These are phyloP conservation scores for Cyclotella distinguenda DNA, from an alignment of 108 stramenopile genomes.

Conservation along the genomic window DNA sequence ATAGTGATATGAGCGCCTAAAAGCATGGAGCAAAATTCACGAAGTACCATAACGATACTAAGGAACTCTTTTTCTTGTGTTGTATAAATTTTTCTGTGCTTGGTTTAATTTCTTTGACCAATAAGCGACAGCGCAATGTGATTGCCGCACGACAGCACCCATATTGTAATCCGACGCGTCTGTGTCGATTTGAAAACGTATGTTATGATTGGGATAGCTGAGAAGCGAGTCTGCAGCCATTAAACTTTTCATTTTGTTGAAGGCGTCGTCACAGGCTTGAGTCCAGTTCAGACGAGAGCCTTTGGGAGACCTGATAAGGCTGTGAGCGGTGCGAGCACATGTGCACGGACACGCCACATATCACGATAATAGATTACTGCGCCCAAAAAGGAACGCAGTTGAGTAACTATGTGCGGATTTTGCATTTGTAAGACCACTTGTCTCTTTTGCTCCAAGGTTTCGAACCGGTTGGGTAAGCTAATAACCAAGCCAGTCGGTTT, in stretches of 20 bases:
- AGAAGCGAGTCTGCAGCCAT: slow-evolving; percentile 36
- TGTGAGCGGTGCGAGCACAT: slow-evolving; percentile 46
- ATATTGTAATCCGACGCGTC: slow-evolving; percentile 52
- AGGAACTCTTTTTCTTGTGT: slow-evolving; percentile 19
- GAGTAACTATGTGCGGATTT: slow-evolving; percentile 19
- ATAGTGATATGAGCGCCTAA: no score
- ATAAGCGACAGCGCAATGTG: slow-evolving; percentile 45
- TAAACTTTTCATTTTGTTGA: slow-evolving; percentile 50
- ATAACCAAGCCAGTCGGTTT: no score
- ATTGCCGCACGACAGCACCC: slow-evolving; percentile 45
- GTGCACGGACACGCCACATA: slow-evolving; percentile 41
- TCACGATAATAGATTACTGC: slow-evolving; percentile 40
- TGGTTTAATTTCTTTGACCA: slow-evolving; percentile 33
- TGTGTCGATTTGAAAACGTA: slow-evolving; percentile 49
- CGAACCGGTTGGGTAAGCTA: slow-evolving; percentile 37
- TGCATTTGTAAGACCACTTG: slow-evolving; percentile 35
- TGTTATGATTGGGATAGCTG: slow-evolving; percentile 42
- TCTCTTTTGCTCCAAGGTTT: slow-evolving; percentile 48
- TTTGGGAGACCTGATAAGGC: not conserved
- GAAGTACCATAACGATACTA: no score
- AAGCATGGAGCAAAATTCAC: slow-evolving; percentile 42
- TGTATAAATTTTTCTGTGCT: slow-evolving; percentile 45
- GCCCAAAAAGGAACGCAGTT: slow-evolving; percentile 47
- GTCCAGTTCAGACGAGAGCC: slow-evolving; percentile 43
- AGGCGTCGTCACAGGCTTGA: slow-evolving; percentile 29